Base-by-base conservation (phyloP, 106 monocot genomes). In the Alisma plantagoaquatica region DNA sequence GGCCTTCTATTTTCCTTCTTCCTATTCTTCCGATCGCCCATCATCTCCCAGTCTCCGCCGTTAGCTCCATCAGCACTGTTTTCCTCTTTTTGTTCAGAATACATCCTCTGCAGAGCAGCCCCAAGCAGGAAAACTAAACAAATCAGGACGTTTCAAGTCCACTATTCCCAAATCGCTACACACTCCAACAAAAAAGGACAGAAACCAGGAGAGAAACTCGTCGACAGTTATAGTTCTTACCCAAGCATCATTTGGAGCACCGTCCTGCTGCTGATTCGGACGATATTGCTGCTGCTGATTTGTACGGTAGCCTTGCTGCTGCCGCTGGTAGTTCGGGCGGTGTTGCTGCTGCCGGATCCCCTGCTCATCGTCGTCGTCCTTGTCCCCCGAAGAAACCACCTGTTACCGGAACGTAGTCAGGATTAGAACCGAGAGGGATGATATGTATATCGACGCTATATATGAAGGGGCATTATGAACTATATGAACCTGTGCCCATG, bases 401-500 rank as follows among this genome's bases (percentile, higher is more conserved):
- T 38, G 35, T 14, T 7, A 38, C 35, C 43, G 2, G 43, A 2
- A n/a, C 4, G 22, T 27, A 43, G 14, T 7, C 23, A 8, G 1
- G 17, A 14, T n/a, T n/a, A 3, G 59, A 44, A 53, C 41, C 6
- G 3, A 28, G 12, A 46, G 54, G 23, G 47, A 24, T 29, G 25
- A 38, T 41, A 11, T 55, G 23, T 4, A 14, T 25, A 33, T 12
- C 10, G 24, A 52, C 43, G 27, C 26, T 16, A 15, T 25, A 43
- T 19, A 23, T 17, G 31, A 12, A 29, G 35, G 19, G 25, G 42
- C 11, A 25, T 16, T 27, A 31, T 30, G 31, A 29, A 43, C 23
- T 17, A 41, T 14, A 29, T 46, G 22, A 14, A 88, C 88, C 57
- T 89, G 75, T 18, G 89, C 83, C 89, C 89, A 90, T 28, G 83